Conservation (phyloP, 176 grass and related monocot genomes). For the Neostapfia colusana region DNA sequence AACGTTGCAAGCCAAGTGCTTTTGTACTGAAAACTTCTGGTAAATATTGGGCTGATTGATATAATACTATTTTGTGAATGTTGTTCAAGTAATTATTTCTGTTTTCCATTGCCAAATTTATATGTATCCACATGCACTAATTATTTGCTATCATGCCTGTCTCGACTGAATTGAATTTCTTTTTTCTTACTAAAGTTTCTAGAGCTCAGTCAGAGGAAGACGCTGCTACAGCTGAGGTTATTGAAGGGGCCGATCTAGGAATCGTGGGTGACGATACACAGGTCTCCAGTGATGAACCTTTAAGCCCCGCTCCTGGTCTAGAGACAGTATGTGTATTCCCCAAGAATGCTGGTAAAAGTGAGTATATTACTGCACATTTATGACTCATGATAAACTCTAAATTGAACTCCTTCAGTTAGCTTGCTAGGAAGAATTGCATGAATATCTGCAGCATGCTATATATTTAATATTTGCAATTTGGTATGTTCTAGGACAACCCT, state of each 20-base stretch:
- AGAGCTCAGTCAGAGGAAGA: constrained; percentile 80
- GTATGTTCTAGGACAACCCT: neutral
- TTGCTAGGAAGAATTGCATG: neutral
- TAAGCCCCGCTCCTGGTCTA: constrained; percentile 70
- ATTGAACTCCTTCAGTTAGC: neutral
- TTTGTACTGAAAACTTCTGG: neutral
- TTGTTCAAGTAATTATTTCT: neutral
- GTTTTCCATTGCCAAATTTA: neutral
- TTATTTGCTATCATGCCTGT: constrained; percentile 6
- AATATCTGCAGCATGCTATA: neutral
- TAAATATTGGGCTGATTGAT: neutral
- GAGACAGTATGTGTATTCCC: constrained; percentile 82
- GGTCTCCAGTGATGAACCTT: constrained; percentile 60
- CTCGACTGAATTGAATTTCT: neutral
- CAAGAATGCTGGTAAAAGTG: constrained; percentile 91
- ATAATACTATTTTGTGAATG: too few species aligned
- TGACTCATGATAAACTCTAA: neutral
- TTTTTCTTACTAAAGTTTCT: constrained; percentile 48
- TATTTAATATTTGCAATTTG: neutral
- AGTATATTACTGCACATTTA: constrained; percentile 8
- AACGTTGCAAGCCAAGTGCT: neutral
- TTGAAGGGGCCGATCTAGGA: constrained; percentile 79
- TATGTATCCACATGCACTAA: neutral
- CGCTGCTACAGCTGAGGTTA: constrained; percentile 77
- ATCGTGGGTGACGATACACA: constrained; percentile 92